phyloP scores from a whole-genome alignment of 202 grass and related monocot species.

The Schoenoplectus tabernaemontani region DNA sequence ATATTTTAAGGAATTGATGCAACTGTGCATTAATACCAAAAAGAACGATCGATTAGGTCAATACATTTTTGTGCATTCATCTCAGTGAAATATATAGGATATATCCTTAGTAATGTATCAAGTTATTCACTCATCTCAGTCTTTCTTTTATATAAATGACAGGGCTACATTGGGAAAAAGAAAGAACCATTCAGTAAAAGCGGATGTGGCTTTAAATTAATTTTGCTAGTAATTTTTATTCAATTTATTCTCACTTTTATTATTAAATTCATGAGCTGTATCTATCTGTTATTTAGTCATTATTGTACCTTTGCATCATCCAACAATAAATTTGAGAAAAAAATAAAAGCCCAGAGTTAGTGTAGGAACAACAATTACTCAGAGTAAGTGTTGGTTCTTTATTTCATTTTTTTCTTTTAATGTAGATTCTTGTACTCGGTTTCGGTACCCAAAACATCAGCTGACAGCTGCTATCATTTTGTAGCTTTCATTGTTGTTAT shows the following conservation, averaged over 20 bases:
- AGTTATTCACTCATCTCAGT: not conserved
- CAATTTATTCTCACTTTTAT: not conserved
- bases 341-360: not conserved
- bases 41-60: not conserved
- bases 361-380: not conserved
- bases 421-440: not conserved
- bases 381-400: too few species aligned
- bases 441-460: not conserved
- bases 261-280: not conserved
- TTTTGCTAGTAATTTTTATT: not conserved
- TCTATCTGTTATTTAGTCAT: conserved; percentile 6
- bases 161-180: not conserved
- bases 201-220: not conserved
- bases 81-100: not conserved
- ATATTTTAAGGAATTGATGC: not conserved
- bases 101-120: not conserved
- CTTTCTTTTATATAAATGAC: not conserved
- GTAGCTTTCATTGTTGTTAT: not conserved
- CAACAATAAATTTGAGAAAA: not conserved
- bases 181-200: not conserved
- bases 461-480: not conserved
- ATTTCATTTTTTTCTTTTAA: not conserved
- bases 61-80: not conserved
- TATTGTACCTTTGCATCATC: not conserved
- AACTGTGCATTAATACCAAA: not conserved